A percentile compares a stretch with the other conserved stretches of the same genome.
These are phyloP conservation scores for Trichoderma lentiforme DNA, from an alignment of 2,329 filamentous ascomycete genomes.

Conservation along the genomic window DNA sequence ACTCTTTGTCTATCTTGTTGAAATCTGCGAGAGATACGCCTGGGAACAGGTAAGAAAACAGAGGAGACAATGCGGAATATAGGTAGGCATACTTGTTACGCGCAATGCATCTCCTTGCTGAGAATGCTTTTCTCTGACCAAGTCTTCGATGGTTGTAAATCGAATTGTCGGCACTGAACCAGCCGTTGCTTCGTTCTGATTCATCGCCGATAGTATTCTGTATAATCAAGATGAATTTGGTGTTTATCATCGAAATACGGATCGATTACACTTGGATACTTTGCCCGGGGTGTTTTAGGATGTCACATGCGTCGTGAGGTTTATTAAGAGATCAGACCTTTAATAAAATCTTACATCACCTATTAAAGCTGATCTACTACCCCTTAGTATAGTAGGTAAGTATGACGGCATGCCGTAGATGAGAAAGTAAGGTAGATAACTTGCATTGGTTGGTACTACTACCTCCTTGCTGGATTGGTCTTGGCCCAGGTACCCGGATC, in stretches of 20 bases:
- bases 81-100: background rate
- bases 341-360: background rate
- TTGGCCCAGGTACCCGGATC: background rate
- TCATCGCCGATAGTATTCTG: background rate
- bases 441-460: background rate
- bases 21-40: background rate
- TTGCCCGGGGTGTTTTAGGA: background rate
- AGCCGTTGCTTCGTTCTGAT: background rate
- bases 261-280: background rate
- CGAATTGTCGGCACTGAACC: background rate
- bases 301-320: background rate
- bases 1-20: background rate
- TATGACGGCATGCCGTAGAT: background rate
- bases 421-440: background rate
- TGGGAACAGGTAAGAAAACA: background rate
- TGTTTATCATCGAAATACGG: background rate
- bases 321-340: background rate
- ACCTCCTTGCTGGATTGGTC: background rate
- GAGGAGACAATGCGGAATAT: too few species aligned
- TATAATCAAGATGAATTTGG: background rate
- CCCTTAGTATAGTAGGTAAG: background rate
- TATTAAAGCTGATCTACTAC: background rate
- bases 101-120: background rate
- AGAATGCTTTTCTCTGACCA: background rate
- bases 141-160: background rate